Base-by-base conservation (phyloP, 2,329 filamentous ascomycete genomes). In the Penicillium italicum region DNA sequence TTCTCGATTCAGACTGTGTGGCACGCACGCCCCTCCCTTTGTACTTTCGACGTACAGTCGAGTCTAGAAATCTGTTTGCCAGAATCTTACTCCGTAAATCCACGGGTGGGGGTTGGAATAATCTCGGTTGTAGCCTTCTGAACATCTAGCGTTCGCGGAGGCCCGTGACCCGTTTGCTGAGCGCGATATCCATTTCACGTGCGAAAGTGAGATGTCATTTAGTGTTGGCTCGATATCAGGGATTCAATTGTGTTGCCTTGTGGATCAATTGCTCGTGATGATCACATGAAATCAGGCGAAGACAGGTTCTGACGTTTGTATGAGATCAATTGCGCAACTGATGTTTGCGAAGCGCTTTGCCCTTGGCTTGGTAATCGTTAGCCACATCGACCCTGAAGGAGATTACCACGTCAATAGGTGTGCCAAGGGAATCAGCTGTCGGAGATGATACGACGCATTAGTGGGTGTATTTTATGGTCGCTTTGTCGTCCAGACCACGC, bases 1-100 rank as follows among this genome's bases (percentile, higher is more conserved):
- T 58, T 40, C 42, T 56, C 31, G n/a, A 50, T 48, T 10, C 18
- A 51, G 50, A 16, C n/a, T 41, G 52, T 41, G 52, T 56, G 44
- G 44, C 44, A 43, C 55, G 36, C 37, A 49, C 43, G 55, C 49
- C 55, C 60, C 55, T 45, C 20, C 28, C 16, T 34, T 43, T 43
- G 4, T 18, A 31, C 18, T 16, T 31, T 18, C 18, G 16, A 24
- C 8, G 4, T 14, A 20, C 18, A n/a, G 20, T 18, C 5, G 16
- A 8, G 9, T 33, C 14, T 11, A 14, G 11, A 20, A 42, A 42
- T 42, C 2, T 9, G 16, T 1, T 16, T 11, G 12, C 7, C 4
- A 20, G 12, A 28, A 45, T 44, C 10, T 14, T 10, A n/a, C 26
- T 8, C 26, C 8, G 26, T 28, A 7, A 5, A 22, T 45, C 12